Percentiles rank a stretch among this genome's conserved stretches.
Evolutionary conservation across 2,329 filamentous ascomycete species (phyloP).

Genomic region (Bertia moriformis): DNA sequence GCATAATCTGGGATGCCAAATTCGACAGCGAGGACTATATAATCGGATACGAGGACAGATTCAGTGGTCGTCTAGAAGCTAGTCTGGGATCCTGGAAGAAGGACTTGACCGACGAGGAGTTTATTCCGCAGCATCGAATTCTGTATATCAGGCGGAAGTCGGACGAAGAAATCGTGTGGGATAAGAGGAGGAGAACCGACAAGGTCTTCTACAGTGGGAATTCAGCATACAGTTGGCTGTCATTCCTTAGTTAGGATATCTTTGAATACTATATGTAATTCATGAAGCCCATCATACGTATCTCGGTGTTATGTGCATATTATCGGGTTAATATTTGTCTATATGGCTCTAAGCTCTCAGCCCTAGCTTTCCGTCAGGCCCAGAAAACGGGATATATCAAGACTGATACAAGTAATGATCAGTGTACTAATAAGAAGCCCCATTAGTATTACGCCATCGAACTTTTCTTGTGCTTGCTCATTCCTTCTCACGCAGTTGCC

Average conservation of each 20-base stretch:
- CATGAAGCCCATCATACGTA: neutral
- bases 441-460: too few species aligned
- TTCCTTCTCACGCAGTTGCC: too few species aligned
- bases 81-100: constrained; percentile 39
- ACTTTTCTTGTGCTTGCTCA: too few species aligned
- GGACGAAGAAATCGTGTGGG: constrained; percentile 38
- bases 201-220: constrained; percentile 37
- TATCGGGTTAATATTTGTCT: too few species aligned
- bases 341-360: too few species aligned
- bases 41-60: constrained; percentile 48
- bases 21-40: constrained; percentile 36
- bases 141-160: constrained; percentile 41
- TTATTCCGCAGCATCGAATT: constrained; percentile 51
- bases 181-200: constrained; percentile 35
- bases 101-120: constrained; percentile 50
- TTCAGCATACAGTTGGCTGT: neutral
- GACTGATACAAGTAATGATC: too few species aligned
- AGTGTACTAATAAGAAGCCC: too few species aligned
- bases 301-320: too few species aligned
- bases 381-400: too few species aligned
- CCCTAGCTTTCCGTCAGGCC: too few species aligned
- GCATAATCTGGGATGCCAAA: constrained; percentile 42
- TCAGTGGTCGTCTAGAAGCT: constrained; percentile 36
- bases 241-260: neutral
- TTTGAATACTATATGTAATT: neutral